Evolutionary conservation across 2,329 filamentous ascomycete genomes (phyloP).

Genomic region (Cordyceps cicadae): DNA sequence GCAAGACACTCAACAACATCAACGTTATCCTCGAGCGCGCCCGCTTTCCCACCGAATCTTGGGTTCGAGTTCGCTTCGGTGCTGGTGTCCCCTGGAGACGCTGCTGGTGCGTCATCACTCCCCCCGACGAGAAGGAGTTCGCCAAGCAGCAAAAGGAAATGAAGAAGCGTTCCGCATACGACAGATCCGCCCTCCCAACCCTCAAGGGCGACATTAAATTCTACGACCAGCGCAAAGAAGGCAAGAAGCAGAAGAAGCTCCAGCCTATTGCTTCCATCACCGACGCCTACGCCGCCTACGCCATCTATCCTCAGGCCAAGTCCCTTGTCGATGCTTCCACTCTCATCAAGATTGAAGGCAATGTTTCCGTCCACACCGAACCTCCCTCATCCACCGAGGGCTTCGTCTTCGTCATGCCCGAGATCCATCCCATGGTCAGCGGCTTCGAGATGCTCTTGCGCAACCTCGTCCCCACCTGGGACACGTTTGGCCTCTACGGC

Average conservation of each 20-base stretch:
- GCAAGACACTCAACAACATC: slow-evolving; percentile 82
- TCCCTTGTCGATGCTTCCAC: slow-evolving; percentile 91
- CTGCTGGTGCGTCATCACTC: slow-evolving; percentile 92
- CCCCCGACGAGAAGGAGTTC: slow-evolving; percentile 88
- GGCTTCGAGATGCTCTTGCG: slow-evolving; percentile 94
- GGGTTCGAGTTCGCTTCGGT: slow-evolving; percentile 91
- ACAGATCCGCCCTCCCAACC: slow-evolving; percentile 56
- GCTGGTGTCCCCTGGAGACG: slow-evolving; percentile 92
- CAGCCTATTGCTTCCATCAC: slow-evolving; percentile 85
- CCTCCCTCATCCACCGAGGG: slow-evolving; percentile 76
- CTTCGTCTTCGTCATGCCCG: slow-evolving; percentile 97
- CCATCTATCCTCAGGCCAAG: slow-evolving; percentile 92
- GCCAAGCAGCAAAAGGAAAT: slow-evolving; percentile 73
- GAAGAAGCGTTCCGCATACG: slow-evolving; percentile 77
- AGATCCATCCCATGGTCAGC: slow-evolving; percentile 80
- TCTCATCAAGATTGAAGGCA: slow-evolving; percentile 85
- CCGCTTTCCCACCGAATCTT: slow-evolving; percentile 73
- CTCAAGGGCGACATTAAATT: slow-evolving; percentile 90
- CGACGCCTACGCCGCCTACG: slow-evolving; percentile 85
- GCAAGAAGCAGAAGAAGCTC: slow-evolving; percentile 85
- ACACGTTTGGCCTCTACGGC: slow-evolving; percentile 86
- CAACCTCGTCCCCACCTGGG: slow-evolving; percentile 88
- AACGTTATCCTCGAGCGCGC: slow-evolving; percentile 77
- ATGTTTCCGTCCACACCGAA: slow-evolving; percentile 76
- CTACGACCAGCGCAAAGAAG: slow-evolving; percentile 67